These are phyloP conservation scores for Echium plantagineum DNA, from an alignment of 257 asterid species.

Conservation along the genomic window DNA sequence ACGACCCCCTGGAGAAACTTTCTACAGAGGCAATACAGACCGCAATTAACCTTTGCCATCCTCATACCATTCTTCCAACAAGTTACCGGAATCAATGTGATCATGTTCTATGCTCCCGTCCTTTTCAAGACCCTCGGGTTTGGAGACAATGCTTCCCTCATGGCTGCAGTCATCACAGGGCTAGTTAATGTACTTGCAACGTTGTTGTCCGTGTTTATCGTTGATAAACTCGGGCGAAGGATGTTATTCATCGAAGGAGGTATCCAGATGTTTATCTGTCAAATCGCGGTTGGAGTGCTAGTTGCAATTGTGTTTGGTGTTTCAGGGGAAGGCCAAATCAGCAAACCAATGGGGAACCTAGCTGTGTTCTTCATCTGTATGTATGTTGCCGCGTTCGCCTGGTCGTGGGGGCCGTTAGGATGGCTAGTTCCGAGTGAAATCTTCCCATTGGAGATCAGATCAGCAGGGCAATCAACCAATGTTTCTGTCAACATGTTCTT, in stretches of 20 bases:
- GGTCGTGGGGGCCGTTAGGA: slow-evolving; percentile 69
- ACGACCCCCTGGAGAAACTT: slow-evolving; percentile 25
- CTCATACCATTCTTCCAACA: slow-evolving; percentile 50
- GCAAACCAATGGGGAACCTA: slow-evolving; percentile 18
- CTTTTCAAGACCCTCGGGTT: slow-evolving; percentile 51
- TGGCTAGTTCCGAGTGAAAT: slow-evolving; percentile 61
- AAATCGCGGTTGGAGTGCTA: slow-evolving; percentile 19
- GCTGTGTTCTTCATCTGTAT: slow-evolving; percentile 37
- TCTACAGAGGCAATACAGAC: slow-evolving; percentile 19
- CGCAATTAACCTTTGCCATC: slow-evolving; percentile 30
- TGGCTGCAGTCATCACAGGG: slow-evolving; percentile 42
- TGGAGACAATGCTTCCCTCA: slow-evolving; percentile 35
- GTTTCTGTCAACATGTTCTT: slow-evolving; percentile 37
- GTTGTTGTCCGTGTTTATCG: slow-evolving; percentile 21
- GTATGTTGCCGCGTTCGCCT: slow-evolving; percentile 46
- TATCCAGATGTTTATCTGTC: slow-evolving; percentile 28
- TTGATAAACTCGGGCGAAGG: slow-evolving; percentile 36
- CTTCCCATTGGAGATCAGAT: slow-evolving; percentile 44
- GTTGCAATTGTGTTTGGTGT: slow-evolving; percentile 25
- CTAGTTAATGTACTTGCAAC: slow-evolving; percentile 35
- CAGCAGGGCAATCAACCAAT: slow-evolving; percentile 38
- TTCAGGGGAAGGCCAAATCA: slow-evolving; percentile 22
- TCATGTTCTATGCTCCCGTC: slow-evolving; percentile 58
- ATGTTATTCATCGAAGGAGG: slow-evolving; percentile 35
- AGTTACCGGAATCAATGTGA: slow-evolving; percentile 45